A percentile compares a stretch with the other conserved stretches of the same genome.
phyloP scores from a whole-genome alignment of 768 basidiomycete genomes.

The Mycena crocata region DNA sequence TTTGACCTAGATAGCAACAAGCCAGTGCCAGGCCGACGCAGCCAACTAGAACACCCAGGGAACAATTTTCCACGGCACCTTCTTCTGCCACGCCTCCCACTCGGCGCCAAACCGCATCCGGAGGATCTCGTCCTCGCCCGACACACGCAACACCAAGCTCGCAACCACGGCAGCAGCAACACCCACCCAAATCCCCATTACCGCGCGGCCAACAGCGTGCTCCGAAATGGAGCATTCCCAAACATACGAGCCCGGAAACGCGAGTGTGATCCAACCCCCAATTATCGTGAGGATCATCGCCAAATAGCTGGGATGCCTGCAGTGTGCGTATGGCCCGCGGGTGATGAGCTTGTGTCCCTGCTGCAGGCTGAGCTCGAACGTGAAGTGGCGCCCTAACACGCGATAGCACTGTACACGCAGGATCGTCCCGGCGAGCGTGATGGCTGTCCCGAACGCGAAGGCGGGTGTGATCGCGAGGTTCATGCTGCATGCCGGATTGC shows the following conservation, averaged over 20 bases:
- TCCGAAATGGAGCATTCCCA: conserved; percentile 46
- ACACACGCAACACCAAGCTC: conserved; percentile 44
- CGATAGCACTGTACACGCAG: conserved; percentile 49
- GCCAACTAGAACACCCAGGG: conserved; percentile 4
- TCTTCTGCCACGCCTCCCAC: conserved; percentile 45
- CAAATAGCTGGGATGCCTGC: conserved; percentile 55
- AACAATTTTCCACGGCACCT: conserved; percentile 41
- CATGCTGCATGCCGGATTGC: conserved; percentile 15
- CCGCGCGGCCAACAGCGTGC: conserved; percentile 32
- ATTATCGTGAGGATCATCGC: conserved; percentile 46
- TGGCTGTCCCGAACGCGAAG: conserved; percentile 44
- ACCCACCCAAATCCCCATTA: conserved; percentile 40
- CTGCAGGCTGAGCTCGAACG: conserved; percentile 50
- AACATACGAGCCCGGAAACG: conserved; percentile 47
- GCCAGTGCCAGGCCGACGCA: no score
- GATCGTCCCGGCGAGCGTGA: conserved; percentile 46
- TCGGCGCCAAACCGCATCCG: conserved; percentile 45
- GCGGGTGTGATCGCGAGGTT: conserved; percentile 40
- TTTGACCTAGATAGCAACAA: no score
- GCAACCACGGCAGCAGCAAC: conserved; percentile 40
- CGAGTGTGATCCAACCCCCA: conserved; percentile 40
- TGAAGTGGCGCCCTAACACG: conserved; percentile 51
- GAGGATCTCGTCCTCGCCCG: conserved; percentile 50
- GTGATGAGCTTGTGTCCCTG: conserved; percentile 49
- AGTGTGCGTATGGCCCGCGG: conserved; percentile 48